Base-by-base conservation (phyloP, 2,329 filamentous ascomycete species). In the Penicillium hordei region DNA sequence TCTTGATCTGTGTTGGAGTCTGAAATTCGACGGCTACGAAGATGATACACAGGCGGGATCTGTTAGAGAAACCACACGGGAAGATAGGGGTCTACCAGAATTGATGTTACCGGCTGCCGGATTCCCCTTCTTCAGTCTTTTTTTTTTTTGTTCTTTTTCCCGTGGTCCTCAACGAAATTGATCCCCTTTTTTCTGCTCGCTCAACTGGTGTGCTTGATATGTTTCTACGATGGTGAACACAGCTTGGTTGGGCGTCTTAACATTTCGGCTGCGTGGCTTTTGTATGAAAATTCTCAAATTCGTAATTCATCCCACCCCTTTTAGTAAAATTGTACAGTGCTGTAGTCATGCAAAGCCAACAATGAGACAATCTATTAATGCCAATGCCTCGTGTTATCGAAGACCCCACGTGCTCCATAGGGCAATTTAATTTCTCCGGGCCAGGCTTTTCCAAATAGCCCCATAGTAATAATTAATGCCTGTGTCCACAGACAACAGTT, bases 1-100 rank as follows among this genome's bases (percentile, higher is more conserved):
- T 66, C 66, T 70, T 69, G 67, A 68, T 70, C 65, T 73, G 70
- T 68, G 66, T 69, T 68, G 68, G 64, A 69, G 69, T 72, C 68
- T 71, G 64, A 70, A 70, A 66, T 71, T 70, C 67, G 67, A 70
- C 59, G 64, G 65, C 67, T 65, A 65, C 63, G 66, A 67, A 69
- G 65, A 70, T 66, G 67, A 70, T 70, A 69, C 65, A 69, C 68
- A 68, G 71, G 63, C 66, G 65, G 68, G 65, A 70, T 67, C 60
- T 68, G 68, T 65, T 67, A 65, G 61, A 64, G 64, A 63, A 65
- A 62, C 59, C 61, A 63, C 53, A 63, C 57, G 66, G 66, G 62
- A 65, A 58, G 57, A 65, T 61, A 64, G 63, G 51, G 60, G 61
- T 65, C 52, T 60, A 42, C 49, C 48, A 49, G 55, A 60, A 60